These are phyloP conservation scores for Austroboletus novae-zelandiae DNA, from an alignment of 1,284 basidiomycete species.

Conservation along the genomic window DNA sequence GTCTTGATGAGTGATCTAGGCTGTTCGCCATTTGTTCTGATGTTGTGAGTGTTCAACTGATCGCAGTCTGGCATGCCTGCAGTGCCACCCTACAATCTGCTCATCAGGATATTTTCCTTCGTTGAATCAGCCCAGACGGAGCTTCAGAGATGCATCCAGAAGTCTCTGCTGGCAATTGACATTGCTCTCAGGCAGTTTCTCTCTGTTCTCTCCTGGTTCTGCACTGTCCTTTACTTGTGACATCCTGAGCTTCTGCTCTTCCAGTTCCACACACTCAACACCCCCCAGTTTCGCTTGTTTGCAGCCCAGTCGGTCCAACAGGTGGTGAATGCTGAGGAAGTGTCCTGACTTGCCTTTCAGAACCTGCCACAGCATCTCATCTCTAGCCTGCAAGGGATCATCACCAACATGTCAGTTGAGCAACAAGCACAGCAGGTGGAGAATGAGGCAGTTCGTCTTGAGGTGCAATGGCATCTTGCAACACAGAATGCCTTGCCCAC, in stretches of 20 bases:
- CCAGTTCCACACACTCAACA: constrained; percentile 20
- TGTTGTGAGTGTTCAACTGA: too few relatives aligned
- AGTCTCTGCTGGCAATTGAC: too few relatives aligned
- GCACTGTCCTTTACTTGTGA: constrained; percentile 20
- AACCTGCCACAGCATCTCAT: constrained; percentile 13
- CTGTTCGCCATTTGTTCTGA: too few relatives aligned
- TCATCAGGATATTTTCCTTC: too few relatives aligned
- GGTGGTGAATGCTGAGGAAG: constrained; percentile 15
- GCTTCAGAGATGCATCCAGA: too few relatives aligned
- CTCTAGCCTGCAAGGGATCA: constrained; percentile 7
- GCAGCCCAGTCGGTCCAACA: constrained; percentile 7
- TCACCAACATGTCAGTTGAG: constrained; percentile 6
- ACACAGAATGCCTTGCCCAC: neutral
- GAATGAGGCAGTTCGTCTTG: neutral
- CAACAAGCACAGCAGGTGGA: constrained; percentile 3
- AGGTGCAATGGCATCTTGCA: neutral
- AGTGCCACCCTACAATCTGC: too few relatives aligned
- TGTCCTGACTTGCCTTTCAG: constrained; percentile 13
- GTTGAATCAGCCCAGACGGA: too few relatives aligned
- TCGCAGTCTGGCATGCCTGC: too few relatives aligned
- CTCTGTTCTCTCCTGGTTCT: neutral
- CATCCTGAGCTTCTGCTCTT: constrained; percentile 20
- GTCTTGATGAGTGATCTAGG: neutral
- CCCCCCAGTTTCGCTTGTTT: constrained; percentile 17
- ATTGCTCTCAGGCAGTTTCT: too few relatives aligned